phyloP scores from a whole-genome alignment of 495 filamentous ascomycete genomes.

The Penicillium fimorum region DNA sequence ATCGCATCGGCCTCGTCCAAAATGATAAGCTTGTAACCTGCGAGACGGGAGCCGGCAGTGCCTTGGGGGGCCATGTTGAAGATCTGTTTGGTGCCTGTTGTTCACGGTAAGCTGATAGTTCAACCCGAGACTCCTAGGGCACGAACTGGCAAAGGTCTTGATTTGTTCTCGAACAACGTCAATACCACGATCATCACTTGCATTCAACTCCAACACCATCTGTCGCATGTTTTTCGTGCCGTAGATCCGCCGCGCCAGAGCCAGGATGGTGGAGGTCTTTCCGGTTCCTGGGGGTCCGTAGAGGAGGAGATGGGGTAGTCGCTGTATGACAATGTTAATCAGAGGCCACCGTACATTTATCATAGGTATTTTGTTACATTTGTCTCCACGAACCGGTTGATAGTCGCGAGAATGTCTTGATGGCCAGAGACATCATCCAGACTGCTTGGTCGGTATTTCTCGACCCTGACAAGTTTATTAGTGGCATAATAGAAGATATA shows the following conservation, averaged over 20 bases:
- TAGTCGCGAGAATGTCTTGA: constrained; percentile 93
- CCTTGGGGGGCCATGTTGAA: constrained; percentile 55
- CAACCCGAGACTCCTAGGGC: neutral
- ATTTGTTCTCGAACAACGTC: constrained; percentile 98
- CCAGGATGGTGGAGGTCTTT: constrained; percentile 94
- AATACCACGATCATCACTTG: constrained; percentile 95
- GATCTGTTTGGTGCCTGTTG: constrained; percentile 61
- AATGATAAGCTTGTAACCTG: constrained; percentile 90
- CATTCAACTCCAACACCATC: constrained; percentile 97
- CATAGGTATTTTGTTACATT: constrained; percentile 53
- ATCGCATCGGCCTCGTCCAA: constrained; percentile 98
- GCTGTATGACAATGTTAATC: constrained; percentile 38
- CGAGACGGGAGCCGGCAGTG: constrained; percentile 53
- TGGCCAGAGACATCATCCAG: constrained; percentile 95
- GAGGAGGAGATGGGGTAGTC: constrained; percentile 93
- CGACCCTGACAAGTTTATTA: constrained; percentile 65
- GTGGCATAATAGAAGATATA: neutral
- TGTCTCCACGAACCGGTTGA: constrained; percentile 92
- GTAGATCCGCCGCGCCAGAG: constrained; percentile 88
- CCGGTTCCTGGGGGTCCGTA: constrained; percentile 97
- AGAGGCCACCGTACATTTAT: neutral
- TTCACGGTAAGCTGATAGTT: constrained; percentile 53
- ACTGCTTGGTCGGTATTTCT: constrained; percentile 91
- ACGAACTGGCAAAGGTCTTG: constrained; percentile 89
- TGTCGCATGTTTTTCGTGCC: constrained; percentile 89